These are phyloP conservation scores for Sphaerulina vaccinii DNA, from an alignment of 2,329 filamentous ascomycete genomes.

Conservation along the genomic window DNA sequence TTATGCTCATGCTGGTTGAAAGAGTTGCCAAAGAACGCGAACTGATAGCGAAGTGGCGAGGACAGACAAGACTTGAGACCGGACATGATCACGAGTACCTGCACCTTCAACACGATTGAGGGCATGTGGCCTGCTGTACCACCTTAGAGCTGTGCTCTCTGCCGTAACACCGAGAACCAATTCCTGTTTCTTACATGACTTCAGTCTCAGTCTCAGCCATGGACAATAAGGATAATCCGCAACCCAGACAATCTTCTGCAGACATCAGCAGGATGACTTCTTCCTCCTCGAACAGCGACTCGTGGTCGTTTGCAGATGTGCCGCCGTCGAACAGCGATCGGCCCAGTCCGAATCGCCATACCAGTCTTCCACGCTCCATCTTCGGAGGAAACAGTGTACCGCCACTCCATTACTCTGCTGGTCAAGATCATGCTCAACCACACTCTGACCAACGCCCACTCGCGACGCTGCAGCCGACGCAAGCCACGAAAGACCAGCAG, in stretches of 20 bases:
- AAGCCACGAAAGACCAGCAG: constrained; percentile 19
- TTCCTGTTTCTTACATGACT: background rate
- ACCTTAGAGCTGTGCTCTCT: too few relatives aligned
- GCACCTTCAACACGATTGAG: too few relatives aligned
- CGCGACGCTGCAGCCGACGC: constrained; percentile 11
- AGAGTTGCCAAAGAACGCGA: too few relatives aligned
- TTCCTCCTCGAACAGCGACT: constrained; percentile 6
- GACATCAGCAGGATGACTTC: background rate
- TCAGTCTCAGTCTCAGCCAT: constrained; percentile 5
- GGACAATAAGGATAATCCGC: background rate
- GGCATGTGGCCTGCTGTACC: too few relatives aligned
- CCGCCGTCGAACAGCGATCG: constrained; percentile 6
- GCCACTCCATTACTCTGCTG: constrained; percentile 3
- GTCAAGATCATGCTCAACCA: constrained; percentile 7
- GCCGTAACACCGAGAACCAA: too few relatives aligned
- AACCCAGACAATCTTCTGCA: background rate
- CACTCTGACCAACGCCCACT: constrained; percentile 10
- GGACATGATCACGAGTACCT: too few relatives aligned
- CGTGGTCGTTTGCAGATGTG: constrained; percentile 21
- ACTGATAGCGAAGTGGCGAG: too few relatives aligned
- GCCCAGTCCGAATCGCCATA: constrained; percentile 18
- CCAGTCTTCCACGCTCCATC: constrained; percentile 25
- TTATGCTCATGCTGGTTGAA: too few relatives aligned
- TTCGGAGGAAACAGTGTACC: constrained; percentile 21
- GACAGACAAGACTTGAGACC: too few relatives aligned